A percentile compares a stretch with the other conserved stretches of the same genome.
Conservation (phyloP, 768 basidiomycete species). For the Suillus subaureus region DNA sequence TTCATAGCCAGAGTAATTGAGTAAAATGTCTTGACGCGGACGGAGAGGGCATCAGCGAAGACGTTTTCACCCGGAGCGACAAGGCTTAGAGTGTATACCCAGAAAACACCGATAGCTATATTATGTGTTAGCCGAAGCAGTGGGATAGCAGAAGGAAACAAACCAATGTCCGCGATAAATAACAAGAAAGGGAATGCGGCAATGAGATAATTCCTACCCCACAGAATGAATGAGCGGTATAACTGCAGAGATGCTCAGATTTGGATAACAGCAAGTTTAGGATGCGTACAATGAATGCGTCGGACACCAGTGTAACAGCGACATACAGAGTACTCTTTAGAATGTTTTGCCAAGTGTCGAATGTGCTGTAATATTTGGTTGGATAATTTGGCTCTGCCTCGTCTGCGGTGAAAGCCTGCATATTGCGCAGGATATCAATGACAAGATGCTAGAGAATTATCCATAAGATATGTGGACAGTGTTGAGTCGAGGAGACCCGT, state of each 20-base stretch:
- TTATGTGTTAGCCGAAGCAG: not conserved
- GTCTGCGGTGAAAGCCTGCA: conserved; percentile 26
- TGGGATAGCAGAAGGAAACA: not conserved
- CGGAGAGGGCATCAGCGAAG: conserved; percentile 21
- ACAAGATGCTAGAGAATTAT: conserved; percentile 23
- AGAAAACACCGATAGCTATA: conserved; percentile 22
- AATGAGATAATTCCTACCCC: conserved; percentile 23
- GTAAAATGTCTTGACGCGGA: conserved; percentile 27
- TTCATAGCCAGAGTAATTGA: conserved; percentile 26
- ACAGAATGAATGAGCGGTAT: conserved; percentile 27
- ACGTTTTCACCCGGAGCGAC: conserved; percentile 23
- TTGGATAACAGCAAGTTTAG: not conserved
- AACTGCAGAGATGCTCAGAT: conserved; percentile 17
- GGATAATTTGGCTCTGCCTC: conserved; percentile 18
- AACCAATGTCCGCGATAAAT: conserved; percentile 32
- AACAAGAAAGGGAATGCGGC: conserved; percentile 22
- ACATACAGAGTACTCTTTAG: conserved; percentile 27
- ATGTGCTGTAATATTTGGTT: conserved; percentile 21
- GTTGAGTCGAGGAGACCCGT: not conserved
- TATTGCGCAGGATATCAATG: conserved; percentile 25
- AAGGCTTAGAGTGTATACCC: conserved; percentile 21
- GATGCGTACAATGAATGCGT: conserved; percentile 29
- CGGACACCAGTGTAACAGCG: conserved; percentile 26
- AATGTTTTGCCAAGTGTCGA: conserved; percentile 23
- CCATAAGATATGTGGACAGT: not conserved